Percentiles rank a stretch among this genome's conserved stretches.
Evolutionary conservation across 768 basidiomycete genomes (phyloP).

Genomic region (Calocera viscosa): DNA sequence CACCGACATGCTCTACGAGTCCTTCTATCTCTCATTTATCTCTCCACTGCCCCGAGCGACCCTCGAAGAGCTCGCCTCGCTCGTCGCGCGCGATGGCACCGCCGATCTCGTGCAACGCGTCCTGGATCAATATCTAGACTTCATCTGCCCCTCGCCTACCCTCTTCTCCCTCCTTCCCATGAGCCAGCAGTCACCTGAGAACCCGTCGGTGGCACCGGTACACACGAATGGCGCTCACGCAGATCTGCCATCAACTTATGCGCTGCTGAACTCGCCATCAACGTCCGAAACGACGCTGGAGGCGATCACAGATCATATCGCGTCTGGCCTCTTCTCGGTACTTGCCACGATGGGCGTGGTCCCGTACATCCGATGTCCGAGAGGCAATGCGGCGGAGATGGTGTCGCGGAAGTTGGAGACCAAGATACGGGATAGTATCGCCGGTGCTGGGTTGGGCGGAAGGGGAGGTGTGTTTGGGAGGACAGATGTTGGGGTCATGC

Average conservation of each 20-base stretch:
- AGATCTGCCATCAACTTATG: slow-evolving; percentile 49
- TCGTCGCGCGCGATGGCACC: slow-evolving; percentile 73
- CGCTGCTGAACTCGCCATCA: slow-evolving; percentile 78
- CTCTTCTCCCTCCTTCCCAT: slow-evolving; percentile 70
- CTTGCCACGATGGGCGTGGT: slow-evolving; percentile 77
- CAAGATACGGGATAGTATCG: slow-evolving; percentile 74
- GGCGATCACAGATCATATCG: slow-evolving; percentile 81
- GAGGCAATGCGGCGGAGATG: slow-evolving; percentile 98
- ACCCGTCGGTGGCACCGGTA: slow-evolving; percentile 26
- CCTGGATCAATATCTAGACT: slow-evolving; percentile 92
- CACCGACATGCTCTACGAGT: slow-evolving; percentile 77
- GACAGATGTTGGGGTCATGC: slow-evolving; percentile 73
- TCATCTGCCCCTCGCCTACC: slow-evolving; percentile 83
- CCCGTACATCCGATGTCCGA: slow-evolving; percentile 86
- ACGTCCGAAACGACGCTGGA: slow-evolving; percentile 87
- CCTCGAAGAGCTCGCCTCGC: slow-evolving; percentile 84
- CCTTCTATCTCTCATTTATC: slow-evolving; percentile 89
- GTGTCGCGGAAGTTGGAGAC: slow-evolving; percentile 91
- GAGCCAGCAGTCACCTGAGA: slow-evolving; percentile 33
- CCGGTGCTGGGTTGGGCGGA: slow-evolving; percentile 25
- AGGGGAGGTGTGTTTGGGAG: slow-evolving; percentile 59
- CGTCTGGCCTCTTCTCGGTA: slow-evolving; percentile 82
- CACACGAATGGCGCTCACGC: slow-evolving; percentile 25
- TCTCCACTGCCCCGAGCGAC: slow-evolving; percentile 79
- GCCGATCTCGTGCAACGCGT: slow-evolving; percentile 77